A percentile compares a stretch with the other conserved stretches of the same genome.
Evolutionary conservation across 106 monocot species (phyloP).

Genomic region (Cymbidium sinense): DNA sequence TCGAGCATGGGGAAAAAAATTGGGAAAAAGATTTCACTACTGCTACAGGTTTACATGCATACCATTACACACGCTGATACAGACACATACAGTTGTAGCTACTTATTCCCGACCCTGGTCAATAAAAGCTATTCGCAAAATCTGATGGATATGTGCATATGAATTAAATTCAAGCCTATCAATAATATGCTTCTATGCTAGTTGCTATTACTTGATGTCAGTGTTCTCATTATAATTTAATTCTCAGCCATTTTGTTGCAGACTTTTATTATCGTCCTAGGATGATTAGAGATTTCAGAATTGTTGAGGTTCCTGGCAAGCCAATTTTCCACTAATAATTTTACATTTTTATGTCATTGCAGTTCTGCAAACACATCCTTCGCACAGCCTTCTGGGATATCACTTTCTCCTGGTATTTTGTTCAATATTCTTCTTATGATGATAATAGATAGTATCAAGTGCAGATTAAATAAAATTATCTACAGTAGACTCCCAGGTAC

Average conservation of each 20-base stretch:
- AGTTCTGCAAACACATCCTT: conserved; percentile 86
- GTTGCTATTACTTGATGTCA: no score
- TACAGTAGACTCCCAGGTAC: conserved; percentile 48
- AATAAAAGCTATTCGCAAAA: neutral
- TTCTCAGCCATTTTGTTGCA: neutral
- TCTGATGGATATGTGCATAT: neutral
- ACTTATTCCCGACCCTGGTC: no score
- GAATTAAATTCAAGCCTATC: neutral
- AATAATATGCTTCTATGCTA: no score
- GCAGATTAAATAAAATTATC: neutral
- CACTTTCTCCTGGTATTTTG: conserved; percentile 67
- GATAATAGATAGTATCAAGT: neutral
- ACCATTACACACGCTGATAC: no score
- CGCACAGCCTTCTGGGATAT: conserved; percentile 96
- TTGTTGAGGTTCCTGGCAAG: neutral
- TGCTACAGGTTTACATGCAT: no score
- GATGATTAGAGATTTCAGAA: neutral
- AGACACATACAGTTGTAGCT: no score
- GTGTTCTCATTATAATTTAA: neutral
- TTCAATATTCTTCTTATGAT: conserved; percentile 3
- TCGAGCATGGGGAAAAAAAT: no score
- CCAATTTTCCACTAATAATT: neutral
- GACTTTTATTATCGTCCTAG: neutral
- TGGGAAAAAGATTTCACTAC: no score
- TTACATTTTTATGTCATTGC: conserved; percentile 6